These are phyloP conservation scores for Carex kokanica DNA, from an alignment of 176 grass and related monocot species.

Conservation along the genomic window DNA sequence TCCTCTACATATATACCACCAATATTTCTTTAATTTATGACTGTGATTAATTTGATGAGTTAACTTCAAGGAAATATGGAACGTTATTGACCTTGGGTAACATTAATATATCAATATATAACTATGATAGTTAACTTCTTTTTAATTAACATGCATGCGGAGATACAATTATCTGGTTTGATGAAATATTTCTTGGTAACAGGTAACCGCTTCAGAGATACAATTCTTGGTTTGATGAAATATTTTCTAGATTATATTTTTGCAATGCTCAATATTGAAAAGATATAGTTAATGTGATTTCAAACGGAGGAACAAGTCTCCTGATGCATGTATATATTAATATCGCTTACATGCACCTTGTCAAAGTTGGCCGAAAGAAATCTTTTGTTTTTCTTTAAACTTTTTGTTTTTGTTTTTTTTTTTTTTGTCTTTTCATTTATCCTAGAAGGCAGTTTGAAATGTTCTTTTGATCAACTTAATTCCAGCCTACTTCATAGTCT, in stretches of 20 bases:
- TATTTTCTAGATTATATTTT: background rate
- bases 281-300: background rate
- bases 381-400: background rate
- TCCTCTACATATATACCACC: no score
- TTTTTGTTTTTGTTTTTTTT: background rate
- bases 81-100: background rate
- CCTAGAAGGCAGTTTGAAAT: background rate
- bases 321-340: background rate
- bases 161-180: conserved; percentile 55
- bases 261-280: background rate
- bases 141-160: conserved; percentile 49
- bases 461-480: background rate
- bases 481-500: background rate
- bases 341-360: background rate
- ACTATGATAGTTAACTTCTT: background rate
- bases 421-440: background rate
- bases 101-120: background rate
- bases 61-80: no score
- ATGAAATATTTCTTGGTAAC: conserved; percentile 15
- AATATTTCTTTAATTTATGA: no score
- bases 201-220: conserved; percentile 63
- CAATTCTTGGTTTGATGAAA: conserved; percentile 38
- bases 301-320: background rate
- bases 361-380: background rate
- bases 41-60: no score